phyloP scores from a whole-genome alignment of 1,139 yeast species.

The Sugiyamaella grinbergsii region DNA sequence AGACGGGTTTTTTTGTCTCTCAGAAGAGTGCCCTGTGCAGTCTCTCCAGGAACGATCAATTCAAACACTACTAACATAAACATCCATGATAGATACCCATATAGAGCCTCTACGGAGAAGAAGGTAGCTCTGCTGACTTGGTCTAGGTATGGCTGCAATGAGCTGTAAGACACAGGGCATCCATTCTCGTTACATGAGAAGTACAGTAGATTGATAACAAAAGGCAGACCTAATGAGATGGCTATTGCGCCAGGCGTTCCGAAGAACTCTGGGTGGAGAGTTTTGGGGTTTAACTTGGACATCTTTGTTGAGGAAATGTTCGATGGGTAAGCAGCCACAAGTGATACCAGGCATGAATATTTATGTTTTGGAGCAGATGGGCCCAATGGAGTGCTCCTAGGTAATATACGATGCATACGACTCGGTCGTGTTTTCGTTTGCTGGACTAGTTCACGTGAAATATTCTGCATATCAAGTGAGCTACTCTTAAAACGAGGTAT shows the following conservation, averaged over 20 bases:
- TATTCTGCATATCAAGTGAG: not conserved
- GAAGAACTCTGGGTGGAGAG: slow-evolving; percentile 70
- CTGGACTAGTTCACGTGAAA: no score
- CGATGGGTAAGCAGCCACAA: no score
- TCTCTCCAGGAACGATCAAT: slow-evolving; percentile 69
- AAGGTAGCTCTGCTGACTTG: slow-evolving; percentile 28
- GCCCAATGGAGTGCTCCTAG: no score
- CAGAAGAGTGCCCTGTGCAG: slow-evolving; percentile 63
- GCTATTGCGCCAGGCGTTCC: slow-evolving; percentile 75
- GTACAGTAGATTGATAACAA: slow-evolving; percentile 59
- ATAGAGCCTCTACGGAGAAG: slow-evolving; percentile 52
- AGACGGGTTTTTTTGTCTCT: slow-evolving; percentile 70
- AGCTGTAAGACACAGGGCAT: slow-evolving; percentile 39
- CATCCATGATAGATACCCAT: slow-evolving; percentile 76
- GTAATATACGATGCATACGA: slow-evolving; percentile 2
- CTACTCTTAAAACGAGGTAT: not conserved
- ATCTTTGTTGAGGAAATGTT: no score
- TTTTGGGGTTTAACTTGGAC: slow-evolving; percentile 62
- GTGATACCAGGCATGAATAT: no score
- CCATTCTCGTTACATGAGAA: slow-evolving; percentile 46
- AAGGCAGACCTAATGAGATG: slow-evolving; percentile 69
- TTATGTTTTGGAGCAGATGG: no score
- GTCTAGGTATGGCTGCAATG: slow-evolving; percentile 41
- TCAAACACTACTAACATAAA: slow-evolving; percentile 64
- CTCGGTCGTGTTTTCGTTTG: not conserved